A percentile compares a stretch with the other conserved stretches of the same genome.
Evolutionary conservation across 495 filamentous ascomycete species (phyloP).

Genomic region (Daldinia bambusicola): DNA sequence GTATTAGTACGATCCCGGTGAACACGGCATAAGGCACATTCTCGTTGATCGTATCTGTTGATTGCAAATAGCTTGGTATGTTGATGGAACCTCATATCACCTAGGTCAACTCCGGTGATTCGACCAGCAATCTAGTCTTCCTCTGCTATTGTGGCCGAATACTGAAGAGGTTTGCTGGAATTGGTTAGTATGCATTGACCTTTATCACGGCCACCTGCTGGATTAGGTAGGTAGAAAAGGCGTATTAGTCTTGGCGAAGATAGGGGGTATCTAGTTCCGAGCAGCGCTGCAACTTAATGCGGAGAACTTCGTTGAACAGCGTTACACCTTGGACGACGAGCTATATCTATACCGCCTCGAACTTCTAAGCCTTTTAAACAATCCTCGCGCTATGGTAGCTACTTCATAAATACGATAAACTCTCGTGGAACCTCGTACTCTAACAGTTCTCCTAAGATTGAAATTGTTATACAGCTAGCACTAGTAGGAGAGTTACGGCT

Average conservation of each 20-base stretch:
- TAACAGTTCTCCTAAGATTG: no score
- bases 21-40: slow-evolving; percentile 6
- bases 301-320: slow-evolving; percentile 28
- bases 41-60: slow-evolving; percentile 22
- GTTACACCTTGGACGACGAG: not conserved
- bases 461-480: not conserved
- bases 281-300: slow-evolving; percentile 14
- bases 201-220: slow-evolving; percentile 36
- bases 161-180: slow-evolving; percentile 10
- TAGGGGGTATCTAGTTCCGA: slow-evolving; percentile 15
- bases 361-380: not conserved
- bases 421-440: no score
- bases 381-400: no score
- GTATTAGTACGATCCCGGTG: slow-evolving; percentile 22
- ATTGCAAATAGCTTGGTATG: slow-evolving; percentile 32
- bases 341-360: not conserved
- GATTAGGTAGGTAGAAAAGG: slow-evolving; percentile 36
- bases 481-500: no score
- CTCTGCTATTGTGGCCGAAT: slow-evolving; percentile 7
- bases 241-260: slow-evolving; percentile 34
- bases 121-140: not conserved
- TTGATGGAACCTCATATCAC: slow-evolving; percentile 16
- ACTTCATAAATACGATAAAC: no score
- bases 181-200: slow-evolving; percentile 13
- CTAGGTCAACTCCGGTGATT: slow-evolving; percentile 7